These are phyloP conservation scores for Citeromyces hawaiiensis DNA, from an alignment of 1,139 yeast genomes.

Conservation along the genomic window DNA sequence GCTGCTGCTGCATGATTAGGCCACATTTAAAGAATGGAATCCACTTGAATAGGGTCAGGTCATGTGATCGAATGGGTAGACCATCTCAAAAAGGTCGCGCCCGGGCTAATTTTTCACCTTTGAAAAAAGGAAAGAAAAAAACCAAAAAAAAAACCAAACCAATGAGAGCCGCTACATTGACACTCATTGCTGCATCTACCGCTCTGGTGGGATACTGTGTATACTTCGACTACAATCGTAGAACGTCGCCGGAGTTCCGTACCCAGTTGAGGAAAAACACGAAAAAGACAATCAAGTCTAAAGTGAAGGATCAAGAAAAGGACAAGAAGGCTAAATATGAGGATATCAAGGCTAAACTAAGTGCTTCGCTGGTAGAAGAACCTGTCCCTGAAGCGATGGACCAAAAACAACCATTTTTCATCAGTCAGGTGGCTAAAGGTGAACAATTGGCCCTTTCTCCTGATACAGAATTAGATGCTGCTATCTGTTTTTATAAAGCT, in stretches of 20 bases:
- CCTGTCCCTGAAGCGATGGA: conserved; percentile 56
- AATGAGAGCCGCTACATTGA: conserved; percentile 23
- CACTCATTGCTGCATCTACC: conserved; percentile 32
- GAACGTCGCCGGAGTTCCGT: conserved; percentile 75
- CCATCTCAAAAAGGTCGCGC: too few species aligned
- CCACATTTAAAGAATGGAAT: too few species aligned
- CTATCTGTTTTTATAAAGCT: conserved; percentile 90
- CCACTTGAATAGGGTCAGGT: too few species aligned
- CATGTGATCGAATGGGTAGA: too few species aligned
- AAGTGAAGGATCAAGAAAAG: conserved; percentile 42
- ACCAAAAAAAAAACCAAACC: neutral
- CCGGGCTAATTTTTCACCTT: neutral
- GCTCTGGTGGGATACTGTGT: conserved; percentile 67
- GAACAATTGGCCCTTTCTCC: conserved; percentile 54
- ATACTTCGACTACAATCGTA: conserved; percentile 87
- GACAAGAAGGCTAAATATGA: conserved; percentile 48
- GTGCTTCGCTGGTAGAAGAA: conserved; percentile 47
- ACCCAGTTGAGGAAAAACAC: conserved; percentile 52
- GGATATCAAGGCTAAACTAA: conserved; percentile 46
- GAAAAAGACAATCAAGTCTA: conserved; percentile 42
- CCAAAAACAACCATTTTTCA: conserved; percentile 67
- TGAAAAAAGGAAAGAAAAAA: too few species aligned
- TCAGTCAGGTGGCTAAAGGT: conserved; percentile 74
- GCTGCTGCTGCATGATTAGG: too few species aligned
- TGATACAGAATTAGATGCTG: conserved; percentile 61